phyloP scores from a whole-genome alignment of 495 filamentous ascomycete species.

The Neurospora sp. region DNA sequence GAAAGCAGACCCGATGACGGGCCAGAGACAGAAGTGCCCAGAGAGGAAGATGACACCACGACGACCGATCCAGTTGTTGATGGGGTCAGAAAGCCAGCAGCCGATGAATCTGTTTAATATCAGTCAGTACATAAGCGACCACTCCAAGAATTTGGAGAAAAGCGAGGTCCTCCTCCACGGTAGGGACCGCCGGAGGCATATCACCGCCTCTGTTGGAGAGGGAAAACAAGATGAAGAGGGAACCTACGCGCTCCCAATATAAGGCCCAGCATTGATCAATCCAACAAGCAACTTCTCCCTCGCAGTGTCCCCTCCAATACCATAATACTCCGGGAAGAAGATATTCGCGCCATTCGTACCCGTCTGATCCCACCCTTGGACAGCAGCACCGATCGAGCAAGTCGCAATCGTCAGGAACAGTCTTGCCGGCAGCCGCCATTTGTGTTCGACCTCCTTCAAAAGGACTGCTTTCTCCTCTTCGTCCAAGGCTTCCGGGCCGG shows the following conservation, averaged over 20 bases:
- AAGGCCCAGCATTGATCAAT: conserved; percentile 43
- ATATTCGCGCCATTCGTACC: conserved; percentile 70
- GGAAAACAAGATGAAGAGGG: neutral
- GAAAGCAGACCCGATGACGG: conserved; percentile 56
- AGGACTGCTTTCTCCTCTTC: conserved; percentile 46
- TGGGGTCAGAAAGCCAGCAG: conserved; percentile 62
- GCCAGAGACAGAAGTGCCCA: conserved; percentile 52
- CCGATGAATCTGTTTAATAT: conserved; percentile 30
- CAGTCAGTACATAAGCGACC: neutral
- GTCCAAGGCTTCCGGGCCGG: conserved; percentile 39
- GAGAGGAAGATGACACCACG: conserved; percentile 58
- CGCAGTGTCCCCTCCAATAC: conserved; percentile 34
- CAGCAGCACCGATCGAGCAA: conserved; percentile 65
- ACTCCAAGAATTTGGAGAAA: neutral
- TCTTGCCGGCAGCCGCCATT: conserved; percentile 54
- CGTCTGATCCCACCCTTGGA: conserved; percentile 66
- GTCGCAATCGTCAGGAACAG: conserved; percentile 55
- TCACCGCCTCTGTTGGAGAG: too few relatives aligned
- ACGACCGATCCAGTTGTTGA: conserved; percentile 57
- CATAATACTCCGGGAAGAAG: conserved; percentile 44
- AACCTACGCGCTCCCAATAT: conserved; percentile 33
- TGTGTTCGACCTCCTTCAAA: conserved; percentile 45
- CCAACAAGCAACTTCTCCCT: conserved; percentile 41
- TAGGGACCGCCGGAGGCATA: too few relatives aligned
- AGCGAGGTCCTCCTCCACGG: neutral